phyloP scores from a whole-genome alignment of 73 alveolate species.

The Loxodes magnus region DNA sequence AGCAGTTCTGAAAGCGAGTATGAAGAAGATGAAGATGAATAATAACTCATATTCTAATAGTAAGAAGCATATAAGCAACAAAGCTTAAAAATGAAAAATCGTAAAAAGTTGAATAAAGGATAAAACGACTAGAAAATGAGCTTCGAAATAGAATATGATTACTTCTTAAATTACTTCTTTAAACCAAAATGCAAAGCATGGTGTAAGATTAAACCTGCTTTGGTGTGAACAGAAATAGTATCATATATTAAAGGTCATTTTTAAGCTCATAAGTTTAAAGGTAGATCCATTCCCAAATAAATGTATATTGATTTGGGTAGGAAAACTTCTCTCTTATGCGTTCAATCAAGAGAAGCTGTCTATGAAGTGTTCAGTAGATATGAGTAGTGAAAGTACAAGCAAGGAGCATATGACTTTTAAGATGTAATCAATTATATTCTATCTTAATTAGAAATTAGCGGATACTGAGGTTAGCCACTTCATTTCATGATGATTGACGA shows the following conservation, averaged over 20 bases:
- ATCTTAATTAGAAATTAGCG: conserved; percentile 15
- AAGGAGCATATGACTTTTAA: conserved; percentile 59
- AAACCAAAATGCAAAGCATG: background rate
- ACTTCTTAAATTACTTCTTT: conserved; percentile 22
- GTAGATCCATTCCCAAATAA: conserved; percentile 17
- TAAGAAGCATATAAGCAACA: background rate
- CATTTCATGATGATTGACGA: conserved; percentile 71
- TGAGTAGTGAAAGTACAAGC: conserved; percentile 58
- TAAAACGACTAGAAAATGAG: background rate
- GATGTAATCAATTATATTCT: conserved; percentile 64
- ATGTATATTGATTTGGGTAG: conserved; percentile 4
- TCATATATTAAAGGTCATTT: conserved; percentile 65
- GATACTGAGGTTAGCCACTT: conserved; percentile 26
- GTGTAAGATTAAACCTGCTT: conserved; percentile 14
- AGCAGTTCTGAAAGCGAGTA: conserved; percentile 15
- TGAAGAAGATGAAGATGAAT: conserved; percentile 19
- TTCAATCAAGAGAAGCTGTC: conserved; percentile 3
- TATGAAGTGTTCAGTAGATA: conserved; percentile 25
- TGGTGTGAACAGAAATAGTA: conserved; percentile 69
- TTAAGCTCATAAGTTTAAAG: conserved; percentile 14
- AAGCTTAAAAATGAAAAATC: background rate
- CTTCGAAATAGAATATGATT: conserved; percentile 25
- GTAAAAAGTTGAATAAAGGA: background rate
- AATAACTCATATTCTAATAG: conserved; percentile 5
- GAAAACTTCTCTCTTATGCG: conserved; percentile 20